Percentiles rank a stretch among this genome's conserved stretches.
Conservation (phyloP, 306 rosid species). For the Ormosia emarginata region DNA sequence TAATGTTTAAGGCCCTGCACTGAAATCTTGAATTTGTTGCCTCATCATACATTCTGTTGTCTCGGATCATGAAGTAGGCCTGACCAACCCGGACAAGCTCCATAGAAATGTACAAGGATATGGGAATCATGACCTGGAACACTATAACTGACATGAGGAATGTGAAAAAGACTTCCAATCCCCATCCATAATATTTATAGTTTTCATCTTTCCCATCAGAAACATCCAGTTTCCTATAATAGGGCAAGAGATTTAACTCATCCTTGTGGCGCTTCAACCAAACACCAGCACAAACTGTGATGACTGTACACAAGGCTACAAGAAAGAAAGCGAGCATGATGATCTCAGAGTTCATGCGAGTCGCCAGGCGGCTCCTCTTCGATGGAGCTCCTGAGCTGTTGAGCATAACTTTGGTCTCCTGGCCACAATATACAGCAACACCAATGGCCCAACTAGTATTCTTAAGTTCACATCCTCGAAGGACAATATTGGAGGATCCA, state of each 20-base stretch:
- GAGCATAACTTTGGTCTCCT: conserved; percentile 89
- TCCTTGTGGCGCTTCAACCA: conserved; percentile 65
- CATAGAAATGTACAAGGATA: conserved; percentile 91
- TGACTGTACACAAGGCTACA: conserved; percentile 56
- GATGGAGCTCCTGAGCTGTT: conserved; percentile 95
- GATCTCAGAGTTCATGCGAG: conserved; percentile 82
- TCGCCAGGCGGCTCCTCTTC: conserved; percentile 89
- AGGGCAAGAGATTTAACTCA: conserved; percentile 55
- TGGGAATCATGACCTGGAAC: conserved; percentile 97
- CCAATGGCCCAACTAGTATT: conserved; percentile 89
- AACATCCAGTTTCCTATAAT: conserved; percentile 57
- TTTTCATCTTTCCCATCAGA: conserved; percentile 24
- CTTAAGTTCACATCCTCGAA: conserved; percentile 90
- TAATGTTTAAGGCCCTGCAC: conserved; percentile 89
- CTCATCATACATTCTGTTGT: conserved; percentile 70
- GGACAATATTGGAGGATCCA: conserved; percentile 85
- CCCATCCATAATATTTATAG: conserved; percentile 79
- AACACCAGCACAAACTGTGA: conserved; percentile 71
- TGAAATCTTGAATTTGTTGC: conserved; percentile 76
- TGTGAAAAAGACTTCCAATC: conserved; percentile 65
- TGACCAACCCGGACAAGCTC: conserved; percentile 95
- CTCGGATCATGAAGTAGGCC: conserved; percentile 89
- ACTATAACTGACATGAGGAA: conserved; percentile 97
- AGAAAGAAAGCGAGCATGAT: conserved; percentile 72
- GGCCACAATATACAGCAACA: conserved; percentile 83